phyloP scores from a whole-genome alignment of 805 yeast genomes.

The Aciculoconidium aculeatum region DNA sequence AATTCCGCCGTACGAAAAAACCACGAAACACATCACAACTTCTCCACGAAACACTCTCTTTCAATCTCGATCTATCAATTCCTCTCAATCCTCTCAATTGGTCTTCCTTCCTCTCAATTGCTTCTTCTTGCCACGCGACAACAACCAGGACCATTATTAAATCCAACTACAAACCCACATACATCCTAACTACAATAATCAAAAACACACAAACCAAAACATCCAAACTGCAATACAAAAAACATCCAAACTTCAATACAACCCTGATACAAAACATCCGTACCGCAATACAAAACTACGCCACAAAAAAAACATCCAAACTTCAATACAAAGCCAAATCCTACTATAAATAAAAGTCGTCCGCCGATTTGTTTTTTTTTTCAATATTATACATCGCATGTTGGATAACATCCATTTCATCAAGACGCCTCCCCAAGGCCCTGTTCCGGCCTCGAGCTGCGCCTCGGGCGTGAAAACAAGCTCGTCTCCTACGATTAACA shows the following conservation, averaged over 20 bases:
- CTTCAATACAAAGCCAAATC: too few species aligned
- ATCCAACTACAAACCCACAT: neutral
- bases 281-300: slow-evolving; percentile 1
- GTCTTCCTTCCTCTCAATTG: neutral
- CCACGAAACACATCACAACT: too few species aligned
- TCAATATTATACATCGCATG: too few species aligned
- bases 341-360: too few species aligned
- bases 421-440: slow-evolving; percentile 51
- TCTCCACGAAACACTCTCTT: too few species aligned
- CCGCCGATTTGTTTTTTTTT: neutral
- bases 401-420: slow-evolving; percentile 45
- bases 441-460: slow-evolving; percentile 25
- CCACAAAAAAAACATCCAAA: neutral
- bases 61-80: too few species aligned
- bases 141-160: neutral
- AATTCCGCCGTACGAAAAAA: too few species aligned
- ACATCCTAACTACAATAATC: neutral
- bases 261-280: neutral
- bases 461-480: slow-evolving; percentile 35
- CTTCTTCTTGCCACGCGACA: neutral
- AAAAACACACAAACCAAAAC: neutral
- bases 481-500: slow-evolving; percentile 64
- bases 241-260: neutral
- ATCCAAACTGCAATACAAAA: neutral
- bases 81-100: slow-evolving; percentile 1